Base-by-base conservation (phyloP, 371 early-diverging fungal genomes). In the Mycotypha africana region DNA sequence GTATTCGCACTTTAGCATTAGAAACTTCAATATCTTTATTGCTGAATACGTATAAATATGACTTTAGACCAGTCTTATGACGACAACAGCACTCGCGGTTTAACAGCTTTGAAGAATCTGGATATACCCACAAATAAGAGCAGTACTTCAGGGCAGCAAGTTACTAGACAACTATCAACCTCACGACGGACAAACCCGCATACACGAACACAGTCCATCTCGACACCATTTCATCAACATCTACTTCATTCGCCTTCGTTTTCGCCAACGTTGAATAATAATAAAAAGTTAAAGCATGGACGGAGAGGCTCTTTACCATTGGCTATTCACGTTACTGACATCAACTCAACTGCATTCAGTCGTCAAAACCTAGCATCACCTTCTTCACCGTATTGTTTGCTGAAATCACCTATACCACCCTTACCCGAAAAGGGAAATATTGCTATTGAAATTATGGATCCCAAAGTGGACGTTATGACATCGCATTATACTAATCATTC, bases 391-490 rank as follows among this genome's bases (percentile, higher is more conserved):
- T n/a, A n/a, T n/a, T n/a, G n/a, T n/a, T 51, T 47, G 30, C 21
- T 48, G 7, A n/a, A 40, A 21, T 47, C 48, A 10, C 57, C 57
- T 38, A 47, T 46, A 36, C 45, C 45, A 23, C 49, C 49, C 14
- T 42, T 56, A 21, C 54, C 59, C 11, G 61, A 60, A 31, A 60
- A 56, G 23, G 59, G 54, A 4, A 25, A 34, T 8, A 48, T 62
- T 16, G 44, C 63, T 0, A 62, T 62, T 16, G 49, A 62, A 8
- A 58, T 62, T 20, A 56, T 56, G 2, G 47, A 61, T 26, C 61
- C 61, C 0, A 41, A 51, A 9, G 40, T 42, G 8, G 46, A 62
- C 33, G 45, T 42, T 2, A n/a, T n/a, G n/a, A 41, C 42, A 10
- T 35, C 44, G 30, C 53, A 57, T 19, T 47, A 51, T 32, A 47